Base-by-base conservation (phyloP, 75 land plant species). In the Sequoiadendron giganteum region DNA sequence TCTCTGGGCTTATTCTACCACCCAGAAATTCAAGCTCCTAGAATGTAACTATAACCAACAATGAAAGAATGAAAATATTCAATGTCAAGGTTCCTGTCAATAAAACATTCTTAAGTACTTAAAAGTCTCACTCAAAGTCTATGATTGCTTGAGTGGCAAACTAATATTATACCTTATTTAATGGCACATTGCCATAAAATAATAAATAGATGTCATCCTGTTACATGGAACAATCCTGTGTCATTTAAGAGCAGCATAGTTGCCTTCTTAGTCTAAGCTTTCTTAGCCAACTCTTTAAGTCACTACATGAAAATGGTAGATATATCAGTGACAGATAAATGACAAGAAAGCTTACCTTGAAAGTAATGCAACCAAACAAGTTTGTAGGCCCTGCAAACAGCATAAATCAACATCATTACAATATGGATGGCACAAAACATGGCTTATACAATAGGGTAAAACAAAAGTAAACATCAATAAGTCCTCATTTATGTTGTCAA, bases 341-440 rank as follows among this genome's bases (percentile, higher is more conserved):
- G 39, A 75, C 36, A 49, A 73, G 47, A 84, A 87, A 38, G n/a
- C 85, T 39, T 93, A 98, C 98, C 98, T 91, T 73, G 96, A 94
- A 65, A 98, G 92, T 34, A 98, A 90, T 49, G 98, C 92, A 85
- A 98, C 98, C 89, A 94, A 81, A 88, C 98, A 98, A 38, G 99
- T 95, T 92, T 98, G 98, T 65, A 96, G 88, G 49, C 97, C 96
- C 99, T 98, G 90, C 56, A 86, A 80, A 89, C 76, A 85, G 56
- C 6, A 85, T n/a, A 80, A 84, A 91, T 15, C 30, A 36, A 38
- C 36, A 88, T 49, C 34, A 15, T 81, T 68, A 47, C 36, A 65
- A 54, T 32, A 84, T 75, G 16, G 8, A 85, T 3, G 28, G 49
- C 81, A 49, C 72, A 90, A 77, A 85, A 65, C 16, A 21, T 42